A percentile compares a stretch with the other conserved stretches of the same genome.
Evolutionary conservation across 1,139 yeast genomes (phyloP).

Genomic region (Pichia inconspicua): DNA sequence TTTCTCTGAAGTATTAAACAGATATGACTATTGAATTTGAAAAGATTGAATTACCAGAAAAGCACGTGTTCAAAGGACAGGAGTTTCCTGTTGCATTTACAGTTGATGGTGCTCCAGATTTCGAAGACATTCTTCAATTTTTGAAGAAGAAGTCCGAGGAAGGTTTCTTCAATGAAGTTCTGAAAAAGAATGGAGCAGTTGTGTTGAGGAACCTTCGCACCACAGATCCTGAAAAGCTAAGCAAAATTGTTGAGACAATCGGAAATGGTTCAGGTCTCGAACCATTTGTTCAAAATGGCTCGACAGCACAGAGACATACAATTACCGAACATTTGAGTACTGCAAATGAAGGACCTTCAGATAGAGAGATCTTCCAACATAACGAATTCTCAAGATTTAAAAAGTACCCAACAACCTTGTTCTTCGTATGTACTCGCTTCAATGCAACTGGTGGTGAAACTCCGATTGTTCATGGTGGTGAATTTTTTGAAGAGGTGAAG

Average conservation of each 20-base stretch:
- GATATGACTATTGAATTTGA: not conserved
- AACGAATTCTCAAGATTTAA: slow-evolving; percentile 29
- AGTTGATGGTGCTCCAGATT: not conserved
- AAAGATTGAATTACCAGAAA: slow-evolving; percentile 14
- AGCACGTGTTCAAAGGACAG: slow-evolving; percentile 14
- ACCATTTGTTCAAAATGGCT: slow-evolving; percentile 27
- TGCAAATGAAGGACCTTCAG: slow-evolving; percentile 28
- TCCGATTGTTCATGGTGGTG: slow-evolving; percentile 30
- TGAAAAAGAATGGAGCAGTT: slow-evolving; percentile 26
- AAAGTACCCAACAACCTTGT: slow-evolving; percentile 25
- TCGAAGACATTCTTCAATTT: slow-evolving; percentile 1
- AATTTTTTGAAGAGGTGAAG: slow-evolving; percentile 22
- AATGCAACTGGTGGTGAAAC: slow-evolving; percentile 28
- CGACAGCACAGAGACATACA: slow-evolving; percentile 25
- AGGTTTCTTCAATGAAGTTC: slow-evolving; percentile 21
- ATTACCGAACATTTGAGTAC: slow-evolving; percentile 25
- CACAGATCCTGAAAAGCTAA: slow-evolving; percentile 22
- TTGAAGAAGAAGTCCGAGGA: slow-evolving; percentile 15
- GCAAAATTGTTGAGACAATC: slow-evolving; percentile 21
- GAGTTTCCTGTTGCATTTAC: slow-evolving; percentile 20
- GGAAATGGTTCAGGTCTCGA: slow-evolving; percentile 20
- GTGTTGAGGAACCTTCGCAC: slow-evolving; percentile 21
- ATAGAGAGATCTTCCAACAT: slow-evolving; percentile 24
- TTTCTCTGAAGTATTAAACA: not conserved
- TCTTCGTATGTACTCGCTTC: slow-evolving; percentile 23